Conservation (phyloP, 805 yeast species). For the Kockiozyma suomiensis region DNA sequence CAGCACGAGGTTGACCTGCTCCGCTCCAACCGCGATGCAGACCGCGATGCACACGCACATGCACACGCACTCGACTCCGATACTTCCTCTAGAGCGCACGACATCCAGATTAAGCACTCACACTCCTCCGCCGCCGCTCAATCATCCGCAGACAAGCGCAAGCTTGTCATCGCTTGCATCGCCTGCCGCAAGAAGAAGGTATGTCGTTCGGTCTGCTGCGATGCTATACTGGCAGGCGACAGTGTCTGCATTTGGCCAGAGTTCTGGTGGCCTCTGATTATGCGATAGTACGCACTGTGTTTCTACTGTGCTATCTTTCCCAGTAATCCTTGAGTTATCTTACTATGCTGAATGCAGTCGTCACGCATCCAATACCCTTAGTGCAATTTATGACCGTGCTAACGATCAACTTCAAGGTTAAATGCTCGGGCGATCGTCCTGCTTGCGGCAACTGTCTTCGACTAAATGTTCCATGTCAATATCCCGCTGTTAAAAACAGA, state of each 20-base stretch:
- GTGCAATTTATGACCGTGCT: too few relatives aligned
- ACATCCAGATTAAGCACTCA: neutral
- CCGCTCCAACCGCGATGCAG: neutral
- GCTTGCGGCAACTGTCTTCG: slow-evolving; percentile 44
- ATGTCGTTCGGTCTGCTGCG: neutral
- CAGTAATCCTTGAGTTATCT: neutral
- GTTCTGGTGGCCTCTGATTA: neutral
- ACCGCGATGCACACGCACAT: slow-evolving; percentile 5
- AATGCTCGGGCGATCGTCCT: slow-evolving; percentile 45
- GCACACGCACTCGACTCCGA: slow-evolving; percentile 9
- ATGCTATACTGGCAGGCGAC: neutral
- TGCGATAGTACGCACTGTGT: neutral
- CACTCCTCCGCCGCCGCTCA: neutral
- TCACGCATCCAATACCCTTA: too few relatives aligned
- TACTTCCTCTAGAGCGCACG: slow-evolving; percentile 4
- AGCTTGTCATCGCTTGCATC: slow-evolving; percentile 43
- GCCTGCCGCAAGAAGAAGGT: slow-evolving; percentile 44
- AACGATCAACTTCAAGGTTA: slow-evolving; percentile 34
- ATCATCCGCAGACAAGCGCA: slow-evolving; percentile 32
- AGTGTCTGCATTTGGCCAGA: neutral
- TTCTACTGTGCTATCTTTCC: neutral
- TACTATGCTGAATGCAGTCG: neutral
- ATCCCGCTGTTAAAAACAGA: slow-evolving; percentile 43
- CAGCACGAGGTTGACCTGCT: neutral
- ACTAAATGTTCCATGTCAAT: slow-evolving; percentile 41